Base-by-base conservation (phyloP, 192 early-diverging fungal species). In the Allomyces macrogynus region DNA sequence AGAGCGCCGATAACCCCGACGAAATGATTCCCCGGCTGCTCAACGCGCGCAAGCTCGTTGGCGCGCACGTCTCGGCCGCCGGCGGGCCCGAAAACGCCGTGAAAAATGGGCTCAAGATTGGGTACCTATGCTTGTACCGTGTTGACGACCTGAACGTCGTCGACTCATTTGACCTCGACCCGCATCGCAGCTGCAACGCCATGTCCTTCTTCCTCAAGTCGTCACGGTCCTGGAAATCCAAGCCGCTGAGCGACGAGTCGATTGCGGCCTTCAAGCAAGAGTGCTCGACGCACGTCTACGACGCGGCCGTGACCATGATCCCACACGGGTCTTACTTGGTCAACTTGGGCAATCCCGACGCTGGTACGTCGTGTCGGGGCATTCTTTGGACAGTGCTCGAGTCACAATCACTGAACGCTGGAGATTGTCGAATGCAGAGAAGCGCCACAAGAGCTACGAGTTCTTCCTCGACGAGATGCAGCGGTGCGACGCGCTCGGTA, bases 261-360 rank as follows among this genome's bases (percentile, higher is more conserved):
- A 57, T 57, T 16, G 70, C 64, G 9, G 70, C 61, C 23, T 77
- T 77, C 66, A 66, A 62, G 12, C 22, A 16, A 16, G 26, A 60
- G 16, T 61, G 32, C n/a, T 22, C 42, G 4, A 43, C 49, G 18
- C 23, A 65, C 43, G 54, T 61, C 18, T 63, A 57, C 5, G 49
- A 66, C 61, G 60, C 65, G 5, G 40, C 42, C 43, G 57, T 9
- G 4, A 63, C 68, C 40, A 66, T 77, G 24, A 57, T 77, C 11
- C 76, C 76, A 7, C 76, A 77, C 68, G 76, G 76, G 7, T 69
- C 67, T 1, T 77, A 77, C 62, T 71, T 77, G 8, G 71, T 77
- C 66, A 77, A 77, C 61, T 43, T 77, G 0, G 76, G 73, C 2
- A 70, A 73, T 65, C 65, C 63, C 14, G 76, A 77, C 49, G 61